Percentiles rank a stretch among this genome's conserved stretches.
phyloP scores from a whole-genome alignment of 2,329 filamentous ascomycete species.

The Epichloe bromicola region DNA sequence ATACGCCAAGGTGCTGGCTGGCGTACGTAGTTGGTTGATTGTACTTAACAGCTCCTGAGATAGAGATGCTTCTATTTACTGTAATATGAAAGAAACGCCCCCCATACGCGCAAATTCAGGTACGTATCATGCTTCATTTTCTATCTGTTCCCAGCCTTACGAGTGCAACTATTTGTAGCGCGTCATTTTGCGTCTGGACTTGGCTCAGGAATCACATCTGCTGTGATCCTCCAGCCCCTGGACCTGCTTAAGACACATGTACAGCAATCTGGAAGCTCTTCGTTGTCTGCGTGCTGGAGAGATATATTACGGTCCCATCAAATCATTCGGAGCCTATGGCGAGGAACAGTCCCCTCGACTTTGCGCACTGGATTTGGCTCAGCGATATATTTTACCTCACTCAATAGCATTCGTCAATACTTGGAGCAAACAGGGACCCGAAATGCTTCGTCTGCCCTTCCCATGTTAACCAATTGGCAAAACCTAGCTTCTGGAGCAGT shows the following conservation, averaged over 20 bases:
- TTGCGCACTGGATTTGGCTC: conserved; percentile 86
- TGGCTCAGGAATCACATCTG: conserved; percentile 73
- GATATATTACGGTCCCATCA: conserved; percentile 43
- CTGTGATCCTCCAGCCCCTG: conserved; percentile 83
- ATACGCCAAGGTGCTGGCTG: too few species aligned
- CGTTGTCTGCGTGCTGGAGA: conserved; percentile 34
- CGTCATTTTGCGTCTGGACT: conserved; percentile 87
- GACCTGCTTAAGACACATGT: conserved; percentile 94
- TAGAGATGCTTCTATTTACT: too few species aligned
- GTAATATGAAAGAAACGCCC: conserved; percentile 6
- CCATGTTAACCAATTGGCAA: conserved; percentile 68
- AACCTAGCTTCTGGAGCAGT: conserved; percentile 78
- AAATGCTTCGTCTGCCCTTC: conserved; percentile 54
- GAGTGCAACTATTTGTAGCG: conserved; percentile 27
- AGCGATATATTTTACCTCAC: conserved; percentile 82
- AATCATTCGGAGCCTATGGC: conserved; percentile 65
- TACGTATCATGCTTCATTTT: neutral
- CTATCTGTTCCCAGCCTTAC: neutral
- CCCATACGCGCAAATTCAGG: conserved; percentile 8
- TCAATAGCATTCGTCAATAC: conserved; percentile 70
- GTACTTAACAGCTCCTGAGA: too few species aligned
- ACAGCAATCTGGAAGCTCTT: conserved; percentile 67
- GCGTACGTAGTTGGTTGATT: too few species aligned
- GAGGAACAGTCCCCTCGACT: conserved; percentile 84
- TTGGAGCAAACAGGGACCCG: conserved; percentile 23